These are phyloP conservation scores for Blastobotrys attinorum DNA, from an alignment of 805 yeast genomes.

Conservation along the genomic window DNA sequence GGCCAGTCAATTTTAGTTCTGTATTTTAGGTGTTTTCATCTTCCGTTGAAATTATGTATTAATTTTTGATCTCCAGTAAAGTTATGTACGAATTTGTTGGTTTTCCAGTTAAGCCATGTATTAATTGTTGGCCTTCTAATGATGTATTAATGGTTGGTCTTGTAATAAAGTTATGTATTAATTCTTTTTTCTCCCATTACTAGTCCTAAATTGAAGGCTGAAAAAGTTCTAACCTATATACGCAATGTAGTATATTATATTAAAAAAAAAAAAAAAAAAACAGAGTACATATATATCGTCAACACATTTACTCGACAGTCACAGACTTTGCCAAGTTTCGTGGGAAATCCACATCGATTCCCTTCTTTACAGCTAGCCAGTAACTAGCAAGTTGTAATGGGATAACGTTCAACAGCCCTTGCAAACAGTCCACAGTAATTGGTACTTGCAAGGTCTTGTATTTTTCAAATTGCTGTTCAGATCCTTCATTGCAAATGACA, in stretches of 20 bases:
- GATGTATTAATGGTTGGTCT: too few relatives aligned
- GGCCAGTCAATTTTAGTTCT: conserved; percentile 7
- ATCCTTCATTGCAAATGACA: conserved; percentile 81
- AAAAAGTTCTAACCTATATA: too few relatives aligned
- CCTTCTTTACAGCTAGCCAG: conserved; percentile 92
- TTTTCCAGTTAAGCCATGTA: too few relatives aligned
- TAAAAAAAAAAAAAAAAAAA: background rate
- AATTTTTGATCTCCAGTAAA: too few relatives aligned
- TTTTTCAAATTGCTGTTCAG: conserved; percentile 35
- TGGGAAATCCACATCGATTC: conserved; percentile 97
- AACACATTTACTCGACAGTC: conserved; percentile 69
- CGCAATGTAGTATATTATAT: background rate
- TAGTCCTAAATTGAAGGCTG: too few relatives aligned
- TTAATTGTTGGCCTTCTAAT: too few relatives aligned
- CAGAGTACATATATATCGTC: background rate
- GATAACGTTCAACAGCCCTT: conserved; percentile 88
- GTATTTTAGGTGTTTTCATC: too few relatives aligned
- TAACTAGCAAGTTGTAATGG: conserved; percentile 95
- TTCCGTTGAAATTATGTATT: too few relatives aligned
- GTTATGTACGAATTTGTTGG: too few relatives aligned
- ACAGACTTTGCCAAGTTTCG: conserved; percentile 97
- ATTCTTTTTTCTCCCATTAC: too few relatives aligned
- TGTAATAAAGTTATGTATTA: too few relatives aligned
- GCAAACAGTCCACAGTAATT: conserved; percentile 92
- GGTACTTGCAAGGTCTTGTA: conserved; percentile 75